phyloP scores from a whole-genome alignment of 257 asterid species.

The Echites panduratus region DNA sequence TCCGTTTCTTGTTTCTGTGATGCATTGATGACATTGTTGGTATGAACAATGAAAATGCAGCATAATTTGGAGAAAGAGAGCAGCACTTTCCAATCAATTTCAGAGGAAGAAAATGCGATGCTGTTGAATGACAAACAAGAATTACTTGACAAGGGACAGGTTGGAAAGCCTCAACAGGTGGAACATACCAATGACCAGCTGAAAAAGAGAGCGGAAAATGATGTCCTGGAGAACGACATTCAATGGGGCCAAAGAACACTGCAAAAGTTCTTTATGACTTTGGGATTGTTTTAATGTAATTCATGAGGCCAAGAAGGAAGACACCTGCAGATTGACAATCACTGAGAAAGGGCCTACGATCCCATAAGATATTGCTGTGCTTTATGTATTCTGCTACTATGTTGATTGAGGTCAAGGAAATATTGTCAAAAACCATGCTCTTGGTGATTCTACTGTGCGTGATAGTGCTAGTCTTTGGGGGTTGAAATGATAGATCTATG shows the following conservation, averaged over 20 bases:
- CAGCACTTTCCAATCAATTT: slow-evolving; percentile 12
- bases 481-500: no score
- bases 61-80: slow-evolving; percentile 21
- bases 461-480: background rate
- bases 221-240: slow-evolving; percentile 27
- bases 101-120: slow-evolving; percentile 22
- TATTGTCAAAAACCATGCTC: background rate
- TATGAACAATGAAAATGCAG: slow-evolving; percentile 27
- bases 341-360: background rate
- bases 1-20: background rate
- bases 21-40: background rate
- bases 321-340: background rate
- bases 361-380: background rate
- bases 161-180: slow-evolving; percentile 14
- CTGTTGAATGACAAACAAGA: slow-evolving; percentile 21
- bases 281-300: slow-evolving; percentile 33
- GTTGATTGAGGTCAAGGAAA: background rate
- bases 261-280: slow-evolving; percentile 41
- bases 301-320: background rate
- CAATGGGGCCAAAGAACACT: slow-evolving; percentile 62
- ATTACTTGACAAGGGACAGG: background rate
- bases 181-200: slow-evolving; percentile 17
- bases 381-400: background rate
- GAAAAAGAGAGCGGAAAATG: background rate
- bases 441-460: background rate